phyloP scores from a whole-genome alignment of 345 rosid genomes.

The Balakata baccata region DNA sequence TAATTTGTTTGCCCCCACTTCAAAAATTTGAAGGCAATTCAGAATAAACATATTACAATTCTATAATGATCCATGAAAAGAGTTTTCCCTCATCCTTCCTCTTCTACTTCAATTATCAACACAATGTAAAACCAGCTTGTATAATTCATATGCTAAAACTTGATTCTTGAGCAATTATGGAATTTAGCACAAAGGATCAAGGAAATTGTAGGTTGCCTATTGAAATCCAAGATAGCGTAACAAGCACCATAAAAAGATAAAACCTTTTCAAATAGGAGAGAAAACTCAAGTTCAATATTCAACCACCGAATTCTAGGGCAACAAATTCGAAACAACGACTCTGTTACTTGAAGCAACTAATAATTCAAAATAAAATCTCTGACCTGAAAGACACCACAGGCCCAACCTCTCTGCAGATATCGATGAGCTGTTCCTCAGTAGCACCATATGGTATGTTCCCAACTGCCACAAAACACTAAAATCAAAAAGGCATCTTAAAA shows the following conservation, averaged over 20 bases:
- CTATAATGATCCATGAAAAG: background rate
- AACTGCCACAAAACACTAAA: slow-evolving; percentile 44
- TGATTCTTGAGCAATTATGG: background rate
- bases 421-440: slow-evolving; percentile 95
- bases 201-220: background rate
- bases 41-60: background rate
- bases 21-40: background rate
- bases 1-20: background rate
- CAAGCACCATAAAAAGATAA: background rate
- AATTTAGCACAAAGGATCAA: background rate
- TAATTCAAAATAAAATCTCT: slow-evolving; percentile 9
- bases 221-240: background rate
- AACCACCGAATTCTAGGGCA: background rate
- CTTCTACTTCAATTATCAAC: background rate
- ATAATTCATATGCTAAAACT: background rate
- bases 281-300: background rate
- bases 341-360: background rate
- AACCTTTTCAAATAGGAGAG: background rate
- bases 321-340: background rate
- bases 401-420: slow-evolving; percentile 94
- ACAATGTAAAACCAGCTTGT: background rate
- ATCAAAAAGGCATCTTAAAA: background rate
- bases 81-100: background rate
- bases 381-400: slow-evolving; percentile 99
- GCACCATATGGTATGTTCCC: slow-evolving; percentile 99